Percentiles rank a stretch among this genome's conserved stretches.
phyloP scores from a whole-genome alignment of 116 monocot genomes.

The Dioscorea cayenensis region DNA sequence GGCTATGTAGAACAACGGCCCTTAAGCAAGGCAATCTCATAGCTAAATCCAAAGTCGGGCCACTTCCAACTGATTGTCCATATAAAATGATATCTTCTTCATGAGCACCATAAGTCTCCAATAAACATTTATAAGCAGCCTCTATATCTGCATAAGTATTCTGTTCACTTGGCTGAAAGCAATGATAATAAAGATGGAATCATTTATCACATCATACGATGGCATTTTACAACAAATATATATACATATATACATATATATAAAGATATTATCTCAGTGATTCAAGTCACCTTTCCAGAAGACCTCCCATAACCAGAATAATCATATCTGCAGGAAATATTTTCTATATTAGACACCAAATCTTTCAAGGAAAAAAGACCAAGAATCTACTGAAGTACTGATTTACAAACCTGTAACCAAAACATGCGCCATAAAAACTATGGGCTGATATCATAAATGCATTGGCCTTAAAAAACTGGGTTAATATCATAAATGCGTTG shows the following conservation, averaged over 20 bases:
- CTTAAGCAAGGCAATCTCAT: slow-evolving; percentile 21
- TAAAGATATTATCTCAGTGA: background rate
- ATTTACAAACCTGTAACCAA: no score
- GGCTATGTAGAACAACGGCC: slow-evolving; percentile 42
- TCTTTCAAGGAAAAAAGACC: no score
- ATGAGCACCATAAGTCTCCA: slow-evolving; percentile 20
- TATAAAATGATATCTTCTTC: slow-evolving; percentile 44
- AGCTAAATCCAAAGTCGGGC: slow-evolving; percentile 44
- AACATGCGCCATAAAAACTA: no score
- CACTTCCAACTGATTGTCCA: slow-evolving; percentile 53
- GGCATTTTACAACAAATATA: background rate
- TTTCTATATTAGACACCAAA: background rate
- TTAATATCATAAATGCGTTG: no score
- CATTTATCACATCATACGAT: background rate
- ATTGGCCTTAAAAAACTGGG: no score
- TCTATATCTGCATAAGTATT: slow-evolving; percentile 55
- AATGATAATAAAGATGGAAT: background rate
- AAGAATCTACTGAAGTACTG: no score
- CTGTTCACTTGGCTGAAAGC: slow-evolving; percentile 38
- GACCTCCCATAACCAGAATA: slow-evolving; percentile 53
- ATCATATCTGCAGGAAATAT: slow-evolving; percentile 31
- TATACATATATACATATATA: background rate
- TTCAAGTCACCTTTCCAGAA: slow-evolving; percentile 32
- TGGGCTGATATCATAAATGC: no score
- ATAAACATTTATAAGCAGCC: slow-evolving; percentile 32